Evolutionary conservation across 192 early-diverging fungal species (phyloP).

Genomic region (Umbelopsis sp.): DNA sequence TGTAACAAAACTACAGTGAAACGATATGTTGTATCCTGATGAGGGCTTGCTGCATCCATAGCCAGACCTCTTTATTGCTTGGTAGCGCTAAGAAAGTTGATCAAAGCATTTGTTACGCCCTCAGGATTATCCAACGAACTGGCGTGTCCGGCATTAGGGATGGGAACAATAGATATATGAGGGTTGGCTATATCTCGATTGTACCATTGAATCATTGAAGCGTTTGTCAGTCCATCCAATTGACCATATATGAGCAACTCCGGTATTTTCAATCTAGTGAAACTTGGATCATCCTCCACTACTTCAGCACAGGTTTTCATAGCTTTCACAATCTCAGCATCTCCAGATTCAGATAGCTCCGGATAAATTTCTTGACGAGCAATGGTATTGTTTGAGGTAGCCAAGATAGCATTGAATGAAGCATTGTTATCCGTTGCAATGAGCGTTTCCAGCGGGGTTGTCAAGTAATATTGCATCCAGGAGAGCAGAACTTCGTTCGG

Average conservation of each 20-base stretch:
- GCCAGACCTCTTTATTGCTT: background rate
- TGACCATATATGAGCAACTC: conserved; percentile 5
- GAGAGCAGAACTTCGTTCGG: background rate
- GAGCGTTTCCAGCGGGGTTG: background rate
- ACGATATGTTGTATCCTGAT: too few species aligned
- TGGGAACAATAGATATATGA: background rate
- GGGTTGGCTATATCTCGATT: background rate
- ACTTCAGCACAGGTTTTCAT: background rate
- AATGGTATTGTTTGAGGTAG: background rate
- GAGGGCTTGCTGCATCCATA: background rate
- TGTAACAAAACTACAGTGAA: too few species aligned
- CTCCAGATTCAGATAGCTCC: background rate
- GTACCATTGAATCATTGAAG: conserved; percentile 6
- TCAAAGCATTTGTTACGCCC: background rate
- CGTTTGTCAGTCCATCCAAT: background rate
- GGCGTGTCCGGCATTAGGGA: background rate
- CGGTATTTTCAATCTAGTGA: background rate
- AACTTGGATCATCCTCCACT: background rate
- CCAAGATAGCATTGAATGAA: conserved; percentile 6
- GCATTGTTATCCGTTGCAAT: conserved; percentile 11
- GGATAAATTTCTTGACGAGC: background rate
- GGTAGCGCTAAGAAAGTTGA: background rate
- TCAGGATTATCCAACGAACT: background rate
- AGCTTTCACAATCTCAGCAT: conserved; percentile 14
- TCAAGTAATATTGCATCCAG: conserved; percentile 4